These are phyloP conservation scores for Leptodontidium sp. DNA, from an alignment of 2,329 filamentous ascomycete genomes.

Conservation along the genomic window DNA sequence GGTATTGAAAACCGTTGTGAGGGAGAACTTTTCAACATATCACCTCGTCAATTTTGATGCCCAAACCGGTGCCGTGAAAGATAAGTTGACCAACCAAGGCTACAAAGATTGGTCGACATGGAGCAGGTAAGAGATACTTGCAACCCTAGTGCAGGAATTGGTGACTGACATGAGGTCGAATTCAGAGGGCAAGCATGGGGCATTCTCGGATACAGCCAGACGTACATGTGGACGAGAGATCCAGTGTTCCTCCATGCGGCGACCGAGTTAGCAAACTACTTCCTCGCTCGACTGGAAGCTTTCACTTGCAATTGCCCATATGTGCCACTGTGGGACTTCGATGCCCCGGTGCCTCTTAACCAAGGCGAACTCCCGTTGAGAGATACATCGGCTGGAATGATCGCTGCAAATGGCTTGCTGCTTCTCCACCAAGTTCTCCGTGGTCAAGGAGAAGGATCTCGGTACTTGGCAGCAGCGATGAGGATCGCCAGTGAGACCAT, in stretches of 20 bases:
- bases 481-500: slow-evolving; percentile 39
- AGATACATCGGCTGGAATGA: slow-evolving; percentile 52
- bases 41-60: slow-evolving; percentile 54
- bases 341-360: slow-evolving; percentile 44
- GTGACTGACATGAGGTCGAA: background rate
- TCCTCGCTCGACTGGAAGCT: slow-evolving; percentile 46
- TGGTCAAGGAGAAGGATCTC: slow-evolving; percentile 5
- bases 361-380: slow-evolving; percentile 41
- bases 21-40: slow-evolving; percentile 45
- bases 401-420: slow-evolving; percentile 53
- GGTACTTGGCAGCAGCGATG: slow-evolving; percentile 30
- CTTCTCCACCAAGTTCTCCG: slow-evolving; percentile 42
- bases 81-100: slow-evolving; percentile 52
- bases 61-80: slow-evolving; percentile 46
- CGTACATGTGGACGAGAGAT: slow-evolving; percentile 49
- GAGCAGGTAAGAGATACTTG: slow-evolving; percentile 37
- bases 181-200: slow-evolving; percentile 39
- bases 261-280: slow-evolving; percentile 50
- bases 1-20: slow-evolving; percentile 46
- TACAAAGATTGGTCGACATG: slow-evolving; percentile 51
- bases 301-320: slow-evolving; percentile 19
- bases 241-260: slow-evolving; percentile 45
- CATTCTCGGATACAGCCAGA: slow-evolving; percentile 49
- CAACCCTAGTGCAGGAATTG: background rate
- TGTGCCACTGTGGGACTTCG: slow-evolving; percentile 52